Evolutionary conservation across 176 grass and related monocot genomes (phyloP), one percentile per base, ranked within the genome.

Genomic region (Panicum miliaceum): DNA sequence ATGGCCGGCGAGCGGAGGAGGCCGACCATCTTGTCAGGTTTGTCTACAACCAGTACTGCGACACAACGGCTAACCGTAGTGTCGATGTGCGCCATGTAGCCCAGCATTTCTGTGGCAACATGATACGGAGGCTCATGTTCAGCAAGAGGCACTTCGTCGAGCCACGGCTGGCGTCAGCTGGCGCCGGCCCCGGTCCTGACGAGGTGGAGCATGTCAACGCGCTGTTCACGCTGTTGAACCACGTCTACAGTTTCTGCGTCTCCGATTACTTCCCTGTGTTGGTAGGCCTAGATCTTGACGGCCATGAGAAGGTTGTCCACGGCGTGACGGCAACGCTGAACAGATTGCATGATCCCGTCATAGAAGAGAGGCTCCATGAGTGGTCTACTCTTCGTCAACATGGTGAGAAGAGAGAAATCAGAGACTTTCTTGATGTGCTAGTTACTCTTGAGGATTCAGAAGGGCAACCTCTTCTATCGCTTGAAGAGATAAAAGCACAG

Each of bases 401-500:
- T 0, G 29, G 11, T 19, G 15, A 42, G 15, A 86, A 50, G 71
- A 34, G 26, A 54, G 72, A 78, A 5, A n/a, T n/a, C 15, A 6
- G 32, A 9, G 88, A 90, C 23, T 54, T 86, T 4, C 71, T 86
- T 37, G 88, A 90, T 8, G 61, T 82, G 5, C 18, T 86, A 15
- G 12, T 90, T 8, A 72, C 84, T 11, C 27, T 90, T 9, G 23
- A 71, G 19, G 80, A 79, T 27, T 8, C 19, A 38, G 25, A 65
- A 14, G 89, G 84, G 4, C 19, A 5, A 20, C 80, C 80, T 1
- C 23, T 80, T 0, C 12, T 91, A 27, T 73, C 41, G 8, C 1
- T 8, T 0, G 54, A 85, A 1, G 90, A 92, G 54, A 85, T 91
- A 47, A 81, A 16, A 48, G 90, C 73, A 37, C 47, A 87, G 35